Evolutionary conservation across 2,329 filamentous ascomycete genomes (phyloP).

Genomic region (Aspergillus melleus): DNA sequence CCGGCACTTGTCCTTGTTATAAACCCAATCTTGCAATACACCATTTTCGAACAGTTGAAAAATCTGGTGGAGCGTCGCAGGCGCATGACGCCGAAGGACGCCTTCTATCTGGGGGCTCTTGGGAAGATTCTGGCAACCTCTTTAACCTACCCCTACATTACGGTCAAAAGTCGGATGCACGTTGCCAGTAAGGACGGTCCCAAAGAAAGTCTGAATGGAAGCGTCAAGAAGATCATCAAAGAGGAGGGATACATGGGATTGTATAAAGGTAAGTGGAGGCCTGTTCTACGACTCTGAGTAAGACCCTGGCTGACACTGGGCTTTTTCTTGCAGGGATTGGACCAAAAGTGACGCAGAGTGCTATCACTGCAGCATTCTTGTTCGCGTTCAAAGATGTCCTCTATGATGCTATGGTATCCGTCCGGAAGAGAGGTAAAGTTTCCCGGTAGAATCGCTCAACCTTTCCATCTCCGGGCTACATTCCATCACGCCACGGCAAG

Average conservation of each 20-base stretch:
- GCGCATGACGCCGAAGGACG: slow-evolving; percentile 78
- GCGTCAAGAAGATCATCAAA: slow-evolving; percentile 73
- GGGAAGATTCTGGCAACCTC: slow-evolving; percentile 92
- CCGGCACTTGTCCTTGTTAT: slow-evolving; percentile 92
- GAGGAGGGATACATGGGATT: slow-evolving; percentile 91
- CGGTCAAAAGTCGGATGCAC: slow-evolving; percentile 97
- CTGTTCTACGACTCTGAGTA: not conserved
- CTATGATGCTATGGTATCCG: slow-evolving; percentile 61
- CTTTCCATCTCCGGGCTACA: not conserved
- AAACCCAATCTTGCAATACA: slow-evolving; percentile 98
- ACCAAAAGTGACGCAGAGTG: slow-evolving; percentile 95
- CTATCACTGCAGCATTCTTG: slow-evolving; percentile 90
- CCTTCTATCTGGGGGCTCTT: slow-evolving; percentile 86
- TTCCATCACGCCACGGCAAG: too few relatives aligned
- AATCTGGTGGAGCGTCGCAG: slow-evolving; percentile 76
- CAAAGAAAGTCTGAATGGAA: slow-evolving; percentile 76
- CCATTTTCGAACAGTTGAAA: slow-evolving; percentile 97
- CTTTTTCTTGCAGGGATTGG: slow-evolving; percentile 68
- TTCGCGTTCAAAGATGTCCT: slow-evolving; percentile 98
- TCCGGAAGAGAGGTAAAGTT: slow-evolving; percentile 32
- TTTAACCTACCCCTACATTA: slow-evolving; percentile 98
- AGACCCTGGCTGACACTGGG: slow-evolving; percentile 9
- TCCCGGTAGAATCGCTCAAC: slow-evolving; percentile 28
- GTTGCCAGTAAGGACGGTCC: slow-evolving; percentile 75
- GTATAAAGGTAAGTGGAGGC: slow-evolving; percentile 74